Conservation (phyloP, 805 yeast species). For the Scheffersomyces amazonensis region DNA sequence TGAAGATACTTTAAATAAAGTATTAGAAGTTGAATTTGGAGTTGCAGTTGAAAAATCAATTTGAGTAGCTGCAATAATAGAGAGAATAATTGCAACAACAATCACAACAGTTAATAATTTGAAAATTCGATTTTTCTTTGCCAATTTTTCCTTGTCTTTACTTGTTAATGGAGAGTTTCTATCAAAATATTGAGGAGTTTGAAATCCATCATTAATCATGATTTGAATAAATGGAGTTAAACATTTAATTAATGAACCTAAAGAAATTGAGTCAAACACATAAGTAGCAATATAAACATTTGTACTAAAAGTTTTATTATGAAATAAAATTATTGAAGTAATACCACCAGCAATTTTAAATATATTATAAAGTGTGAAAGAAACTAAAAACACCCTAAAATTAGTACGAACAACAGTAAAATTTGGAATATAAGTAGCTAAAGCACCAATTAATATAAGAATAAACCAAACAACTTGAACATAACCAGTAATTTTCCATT, state of each 20-base stretch:
- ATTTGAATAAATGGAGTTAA: slow-evolving; percentile 8
- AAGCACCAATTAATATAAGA: not conserved
- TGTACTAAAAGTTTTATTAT: slow-evolving; percentile 2
- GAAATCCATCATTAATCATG: slow-evolving; percentile 3
- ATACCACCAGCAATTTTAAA: slow-evolving; percentile 13
- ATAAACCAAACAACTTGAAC: not conserved
- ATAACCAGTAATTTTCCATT: not conserved
- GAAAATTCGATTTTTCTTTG: slow-evolving; percentile 7
- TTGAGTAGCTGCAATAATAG: slow-evolving; percentile 9
- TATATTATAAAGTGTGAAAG: slow-evolving; percentile 4
- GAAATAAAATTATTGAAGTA: slow-evolving; percentile 8
- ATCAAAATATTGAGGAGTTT: not conserved
- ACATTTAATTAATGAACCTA: slow-evolving; percentile 10
- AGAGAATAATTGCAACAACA: slow-evolving; percentile 8
- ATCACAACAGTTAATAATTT: slow-evolving; percentile 7
- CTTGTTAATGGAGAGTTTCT: not conserved
- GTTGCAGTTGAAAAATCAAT: slow-evolving; percentile 2
- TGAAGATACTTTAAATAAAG: slow-evolving; percentile 8
- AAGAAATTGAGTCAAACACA: slow-evolving; percentile 12
- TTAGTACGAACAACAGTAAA: not conserved
- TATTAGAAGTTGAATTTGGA: not conserved
- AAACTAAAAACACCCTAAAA: not conserved
- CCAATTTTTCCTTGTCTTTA: not conserved
- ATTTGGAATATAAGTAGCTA: not conserved
- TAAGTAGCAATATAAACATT: slow-evolving; percentile 11